These are phyloP conservation scores for Eimeria falciformis DNA, from an alignment of 169 alveolate species.

Conservation along the genomic window DNA sequence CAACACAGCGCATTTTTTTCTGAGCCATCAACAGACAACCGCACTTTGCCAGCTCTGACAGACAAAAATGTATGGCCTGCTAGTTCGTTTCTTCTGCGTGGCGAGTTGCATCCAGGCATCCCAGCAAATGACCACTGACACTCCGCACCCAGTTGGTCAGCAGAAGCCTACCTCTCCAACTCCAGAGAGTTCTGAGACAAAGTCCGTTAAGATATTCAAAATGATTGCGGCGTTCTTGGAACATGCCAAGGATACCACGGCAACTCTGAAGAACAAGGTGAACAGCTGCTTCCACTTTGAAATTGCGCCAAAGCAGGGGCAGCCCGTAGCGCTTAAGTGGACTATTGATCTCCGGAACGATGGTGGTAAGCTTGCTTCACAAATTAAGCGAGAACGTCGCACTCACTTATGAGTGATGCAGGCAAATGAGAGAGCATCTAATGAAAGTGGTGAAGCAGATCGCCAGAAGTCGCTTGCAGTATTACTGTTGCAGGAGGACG, in stretches of 20 bases:
- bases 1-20: not conserved
- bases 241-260: slow-evolving; percentile 20
- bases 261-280: slow-evolving; percentile 21
- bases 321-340: slow-evolving; percentile 24
- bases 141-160: not conserved
- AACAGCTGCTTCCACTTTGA: slow-evolving; percentile 48
- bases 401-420: not conserved
- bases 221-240: slow-evolving; percentile 64
- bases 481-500: slow-evolving; percentile 77
- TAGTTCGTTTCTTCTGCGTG: not conserved
- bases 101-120: not conserved
- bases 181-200: not conserved
- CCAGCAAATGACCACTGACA: slow-evolving; percentile 13
- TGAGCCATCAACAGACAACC: not conserved
- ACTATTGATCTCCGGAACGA: slow-evolving; percentile 55
- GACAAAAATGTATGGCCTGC: not conserved
- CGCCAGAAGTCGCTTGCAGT: not conserved
- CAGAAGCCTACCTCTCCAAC: not conserved
- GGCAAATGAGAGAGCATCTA: not conserved
- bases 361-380: slow-evolving; percentile 5
- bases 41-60: too few relatives aligned
- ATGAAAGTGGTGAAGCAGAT: not conserved
- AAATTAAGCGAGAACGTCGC: not conserved
- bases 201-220: slow-evolving; percentile 44
- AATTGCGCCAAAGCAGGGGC: slow-evolving; percentile 15